Evolutionary conservation across 169 alveolate genomes (phyloP).

Genomic region (Plasmodium adleri): DNA sequence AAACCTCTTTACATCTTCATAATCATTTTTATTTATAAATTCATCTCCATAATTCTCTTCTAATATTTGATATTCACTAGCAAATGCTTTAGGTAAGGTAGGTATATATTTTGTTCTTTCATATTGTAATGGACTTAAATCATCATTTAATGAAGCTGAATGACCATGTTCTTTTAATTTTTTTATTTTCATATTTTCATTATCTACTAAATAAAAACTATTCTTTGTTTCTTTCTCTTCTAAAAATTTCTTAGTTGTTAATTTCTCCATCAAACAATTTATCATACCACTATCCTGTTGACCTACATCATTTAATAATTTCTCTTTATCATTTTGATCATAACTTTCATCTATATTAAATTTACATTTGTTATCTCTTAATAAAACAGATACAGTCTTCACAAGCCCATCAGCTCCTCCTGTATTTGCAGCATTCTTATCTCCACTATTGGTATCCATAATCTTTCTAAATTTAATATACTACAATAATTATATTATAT

Average conservation of each 20-base stretch:
- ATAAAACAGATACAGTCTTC: slow-evolving; percentile 42
- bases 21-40: slow-evolving; percentile 78
- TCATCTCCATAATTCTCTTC: slow-evolving; percentile 79
- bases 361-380: slow-evolving; percentile 38
- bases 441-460: slow-evolving; percentile 13
- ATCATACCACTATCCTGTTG: slow-evolving; percentile 55
- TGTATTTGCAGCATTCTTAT: slow-evolving; percentile 3
- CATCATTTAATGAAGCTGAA: slow-evolving; percentile 82
- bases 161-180: slow-evolving; percentile 81
- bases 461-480: background rate
- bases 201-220: slow-evolving; percentile 61
- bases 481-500: too few relatives aligned
- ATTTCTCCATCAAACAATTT: slow-evolving; percentile 65
- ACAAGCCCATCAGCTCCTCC: slow-evolving; percentile 1
- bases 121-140: slow-evolving; percentile 82
- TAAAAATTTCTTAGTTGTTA: slow-evolving; percentile 64
- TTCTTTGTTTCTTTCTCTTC: slow-evolving; percentile 57
- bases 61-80: slow-evolving; percentile 73
- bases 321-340: slow-evolving; percentile 10
- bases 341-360: slow-evolving; percentile 45
- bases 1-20: slow-evolving; percentile 71
- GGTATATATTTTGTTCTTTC: slow-evolving; percentile 80
- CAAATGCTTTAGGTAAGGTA: slow-evolving; percentile 78
- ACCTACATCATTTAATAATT: background rate
- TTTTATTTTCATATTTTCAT: slow-evolving; percentile 69